Evolutionary conservation across 768 basidiomycete species (phyloP), one percentile per base, ranked within the genome.

Genomic region (Hypholoma sublateritium): DNA sequence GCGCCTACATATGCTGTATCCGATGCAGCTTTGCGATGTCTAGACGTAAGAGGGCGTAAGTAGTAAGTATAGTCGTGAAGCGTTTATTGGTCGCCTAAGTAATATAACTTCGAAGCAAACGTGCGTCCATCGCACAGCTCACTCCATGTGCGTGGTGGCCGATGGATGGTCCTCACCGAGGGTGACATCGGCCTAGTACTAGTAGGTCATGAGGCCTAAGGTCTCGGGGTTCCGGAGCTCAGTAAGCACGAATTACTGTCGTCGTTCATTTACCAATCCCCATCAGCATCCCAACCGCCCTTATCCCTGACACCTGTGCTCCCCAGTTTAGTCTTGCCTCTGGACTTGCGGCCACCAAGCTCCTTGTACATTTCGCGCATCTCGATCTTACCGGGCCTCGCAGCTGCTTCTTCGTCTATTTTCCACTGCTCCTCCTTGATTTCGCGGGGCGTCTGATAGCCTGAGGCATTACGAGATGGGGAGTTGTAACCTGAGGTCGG

Each of bases 341-440:
- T 83, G 2, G 86, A 77, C 72, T 95, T 97, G 59, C 94, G 80
- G 14, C 94, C 94, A 17, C 89, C 89, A 9, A 95, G 74, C 55
- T 91, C 89, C 74, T 95, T 95, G 76, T 96, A 97, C 80, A 89
- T 86, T 64, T 89, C 89, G 39, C 94, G 82, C 88, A 94, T 93
- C 70, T 94, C 91, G 2, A 84, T 58, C 72, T 95, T 96, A 47
- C 83, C 83, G 25, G 90, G 92, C 17, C 72, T 77, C 17, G 77
- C 74, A 9, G 74, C 62, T 0, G 72, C 71, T 43, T 86, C 83
- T 5, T 81, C 81, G 59, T 84, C 81, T 35, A 69, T 68, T 55
- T 72, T 76, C 88, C 92, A 93, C 59, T 79, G 81, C 66, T 92
- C 92, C 64, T 94, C 92, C 35, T 85, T 86, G 21, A 87, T 59